These are phyloP conservation scores for Atkinsonella hypoxylon DNA, from an alignment of 2,329 filamentous ascomycete species.

Conservation along the genomic window DNA sequence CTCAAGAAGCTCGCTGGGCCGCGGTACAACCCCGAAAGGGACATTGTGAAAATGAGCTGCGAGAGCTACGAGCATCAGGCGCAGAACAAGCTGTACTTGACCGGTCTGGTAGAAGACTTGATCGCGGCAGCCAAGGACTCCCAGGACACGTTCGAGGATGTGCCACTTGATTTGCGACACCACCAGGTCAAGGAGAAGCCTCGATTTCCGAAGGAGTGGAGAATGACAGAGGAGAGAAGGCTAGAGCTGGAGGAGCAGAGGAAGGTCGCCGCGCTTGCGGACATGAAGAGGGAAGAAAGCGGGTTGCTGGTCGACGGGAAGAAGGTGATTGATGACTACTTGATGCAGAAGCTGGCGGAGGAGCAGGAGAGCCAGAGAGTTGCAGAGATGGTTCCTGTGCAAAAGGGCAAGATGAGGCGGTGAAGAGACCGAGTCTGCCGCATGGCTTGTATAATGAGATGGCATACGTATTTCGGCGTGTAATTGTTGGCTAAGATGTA, in stretches of 20 bases:
- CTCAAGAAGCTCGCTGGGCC: constrained; percentile 76
- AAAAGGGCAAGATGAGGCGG: constrained; percentile 9
- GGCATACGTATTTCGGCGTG: neutral
- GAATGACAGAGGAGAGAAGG: constrained; percentile 58
- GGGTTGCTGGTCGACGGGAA: constrained; percentile 49
- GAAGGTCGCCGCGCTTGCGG: constrained; percentile 35
- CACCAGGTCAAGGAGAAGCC: constrained; percentile 57
- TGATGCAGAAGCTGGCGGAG: constrained; percentile 21
- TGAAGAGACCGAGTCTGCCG: neutral
- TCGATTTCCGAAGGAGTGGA: constrained; percentile 74
- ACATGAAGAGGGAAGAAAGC: constrained; percentile 39
- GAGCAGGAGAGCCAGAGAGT: constrained; percentile 22
- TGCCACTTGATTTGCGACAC: constrained; percentile 83
- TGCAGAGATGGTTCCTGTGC: constrained; percentile 19
- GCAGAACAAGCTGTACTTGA: constrained; percentile 94
- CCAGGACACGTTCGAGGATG: constrained; percentile 72
- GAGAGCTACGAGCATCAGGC: constrained; percentile 81
- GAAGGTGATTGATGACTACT: constrained; percentile 29
- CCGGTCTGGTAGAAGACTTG: constrained; percentile 62
- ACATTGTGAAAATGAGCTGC: constrained; percentile 78
- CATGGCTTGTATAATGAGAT: neutral
- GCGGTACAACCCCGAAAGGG: constrained; percentile 76
- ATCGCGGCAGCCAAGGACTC: constrained; percentile 66
- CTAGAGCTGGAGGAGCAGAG: constrained; percentile 52
- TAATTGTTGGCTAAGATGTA: neutral